phyloP scores from a whole-genome alignment of 2,329 filamentous ascomycete genomes.

The Macrophomina phaseolina region DNA sequence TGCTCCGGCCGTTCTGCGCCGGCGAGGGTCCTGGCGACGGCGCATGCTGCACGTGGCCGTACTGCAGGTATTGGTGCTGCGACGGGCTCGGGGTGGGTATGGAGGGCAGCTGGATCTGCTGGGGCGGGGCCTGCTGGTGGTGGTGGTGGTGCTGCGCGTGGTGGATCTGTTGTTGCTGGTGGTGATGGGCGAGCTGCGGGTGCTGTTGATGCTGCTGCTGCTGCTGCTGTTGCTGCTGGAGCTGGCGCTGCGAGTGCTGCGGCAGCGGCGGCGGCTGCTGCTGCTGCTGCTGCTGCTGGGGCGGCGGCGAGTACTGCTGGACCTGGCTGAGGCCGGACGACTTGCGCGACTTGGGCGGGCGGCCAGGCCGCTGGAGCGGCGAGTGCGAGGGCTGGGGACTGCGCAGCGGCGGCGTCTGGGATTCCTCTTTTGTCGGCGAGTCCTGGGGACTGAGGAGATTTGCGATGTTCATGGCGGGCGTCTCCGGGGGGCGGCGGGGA shows the following conservation, averaged over 20 bases:
- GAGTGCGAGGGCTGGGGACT: constrained; percentile 35
- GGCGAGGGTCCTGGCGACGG: constrained; percentile 10
- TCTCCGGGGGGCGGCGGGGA: background rate
- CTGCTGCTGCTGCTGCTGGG: constrained; percentile 15
- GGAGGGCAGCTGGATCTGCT: constrained; percentile 14
- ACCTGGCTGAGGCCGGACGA: constrained; percentile 53
- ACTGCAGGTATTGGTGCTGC: constrained; percentile 21
- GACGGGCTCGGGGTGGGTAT: constrained; percentile 5
- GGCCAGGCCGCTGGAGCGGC: constrained; percentile 35
- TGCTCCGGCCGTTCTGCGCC: constrained; percentile 25
- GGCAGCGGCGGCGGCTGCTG: background rate
- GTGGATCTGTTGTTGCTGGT: constrained; percentile 2
- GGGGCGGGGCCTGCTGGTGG: constrained; percentile 3
- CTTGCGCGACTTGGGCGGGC: constrained; percentile 43
- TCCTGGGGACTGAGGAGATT: constrained; percentile 56
- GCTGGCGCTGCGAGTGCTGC: constrained; percentile 6
- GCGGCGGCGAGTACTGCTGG: constrained; percentile 38
- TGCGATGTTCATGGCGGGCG: constrained; percentile 54
- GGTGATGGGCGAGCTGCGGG: constrained; percentile 1
- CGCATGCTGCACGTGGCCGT: constrained; percentile 18
- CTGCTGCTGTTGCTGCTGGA: constrained; percentile 1
- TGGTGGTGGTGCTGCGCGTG: constrained; percentile 9
- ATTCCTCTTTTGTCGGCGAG: constrained; percentile 43
- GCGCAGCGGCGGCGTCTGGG: constrained; percentile 38
- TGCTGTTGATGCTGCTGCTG: background rate